Evolutionary conservation across 2,329 filamentous ascomycete species (phyloP).

Genomic region (Pseudopyricularia cyperi): DNA sequence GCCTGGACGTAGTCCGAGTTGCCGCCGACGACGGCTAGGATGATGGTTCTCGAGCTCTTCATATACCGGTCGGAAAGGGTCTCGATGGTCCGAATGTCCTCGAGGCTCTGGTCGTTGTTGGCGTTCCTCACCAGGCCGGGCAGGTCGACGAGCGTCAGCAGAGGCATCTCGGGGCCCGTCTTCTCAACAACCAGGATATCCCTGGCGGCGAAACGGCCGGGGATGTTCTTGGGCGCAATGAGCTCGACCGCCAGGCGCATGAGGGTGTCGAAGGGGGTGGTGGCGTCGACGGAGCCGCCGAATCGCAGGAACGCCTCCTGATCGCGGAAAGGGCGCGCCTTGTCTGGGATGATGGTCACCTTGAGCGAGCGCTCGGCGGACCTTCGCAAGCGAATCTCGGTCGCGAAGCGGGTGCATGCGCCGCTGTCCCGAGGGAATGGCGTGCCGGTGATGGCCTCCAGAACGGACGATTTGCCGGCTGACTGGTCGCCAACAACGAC

Average conservation of each 20-base stretch:
- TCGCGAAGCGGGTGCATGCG: constrained; percentile 49
- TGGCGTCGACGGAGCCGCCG: constrained; percentile 29
- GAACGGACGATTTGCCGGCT: constrained; percentile 49
- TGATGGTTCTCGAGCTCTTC: constrained; percentile 41
- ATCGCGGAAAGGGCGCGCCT: constrained; percentile 29
- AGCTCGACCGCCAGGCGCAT: constrained; percentile 36
- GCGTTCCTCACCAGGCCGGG: constrained; percentile 43
- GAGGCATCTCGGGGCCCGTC: constrained; percentile 42
- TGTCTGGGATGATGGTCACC: constrained; percentile 43
- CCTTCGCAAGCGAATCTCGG: constrained; percentile 28
- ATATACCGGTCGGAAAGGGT: constrained; percentile 38
- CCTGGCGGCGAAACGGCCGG: constrained; percentile 35
- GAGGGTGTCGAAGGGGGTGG: constrained; percentile 33
- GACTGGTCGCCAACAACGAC: constrained; percentile 54
- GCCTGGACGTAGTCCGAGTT: constrained; percentile 42
- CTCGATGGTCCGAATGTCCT: constrained; percentile 39
- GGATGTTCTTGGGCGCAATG: constrained; percentile 35
- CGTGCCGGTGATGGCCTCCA: constrained; percentile 50
- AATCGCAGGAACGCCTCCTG: constrained; percentile 33
- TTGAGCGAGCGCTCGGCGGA: constrained; percentile 28
- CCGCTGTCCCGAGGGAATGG: constrained; percentile 46
- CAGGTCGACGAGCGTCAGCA: constrained; percentile 49
- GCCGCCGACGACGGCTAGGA: constrained; percentile 40
- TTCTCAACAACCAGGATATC: constrained; percentile 47
- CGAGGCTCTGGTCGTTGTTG: constrained; percentile 36